Percentiles rank a stretch among this genome's conserved stretches.
phyloP scores from a whole-genome alignment of 1,284 basidiomycete genomes.

The Calocybe gambosa region DNA sequence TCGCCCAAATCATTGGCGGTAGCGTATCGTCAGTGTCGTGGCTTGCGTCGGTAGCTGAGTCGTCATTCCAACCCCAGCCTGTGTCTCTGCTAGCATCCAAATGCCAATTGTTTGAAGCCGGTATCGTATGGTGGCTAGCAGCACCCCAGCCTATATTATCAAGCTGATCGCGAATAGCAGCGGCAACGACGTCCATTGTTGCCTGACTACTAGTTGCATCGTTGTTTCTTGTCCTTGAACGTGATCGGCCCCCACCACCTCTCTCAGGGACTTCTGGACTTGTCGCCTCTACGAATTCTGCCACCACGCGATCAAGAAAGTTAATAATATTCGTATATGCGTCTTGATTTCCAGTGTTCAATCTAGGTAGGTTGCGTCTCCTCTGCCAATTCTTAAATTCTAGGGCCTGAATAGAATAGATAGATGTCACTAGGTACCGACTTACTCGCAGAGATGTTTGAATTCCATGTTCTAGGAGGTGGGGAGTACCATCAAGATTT shows the following conservation, averaged over 20 bases:
- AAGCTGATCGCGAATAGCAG: constrained; percentile 6
- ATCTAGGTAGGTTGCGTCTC: not conserved
- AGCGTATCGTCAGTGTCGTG: not conserved
- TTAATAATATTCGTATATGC: constrained; percentile 5
- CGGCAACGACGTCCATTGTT: constrained; percentile 11
- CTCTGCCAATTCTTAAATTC: not conserved
- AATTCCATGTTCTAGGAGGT: constrained; percentile 49
- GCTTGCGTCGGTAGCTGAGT: constrained; percentile 8
- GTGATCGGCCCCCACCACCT: not conserved
- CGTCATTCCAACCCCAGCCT: constrained; percentile 14
- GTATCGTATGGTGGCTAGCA: not conserved
- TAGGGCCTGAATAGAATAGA: not conserved
- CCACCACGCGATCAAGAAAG: constrained; percentile 14
- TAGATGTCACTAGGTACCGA: not conserved
- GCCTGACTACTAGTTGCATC: constrained; percentile 4
- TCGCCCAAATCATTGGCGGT: constrained; percentile 8
- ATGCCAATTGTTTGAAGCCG: constrained; percentile 7
- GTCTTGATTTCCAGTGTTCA: constrained; percentile 1
- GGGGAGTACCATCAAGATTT: constrained; percentile 56
- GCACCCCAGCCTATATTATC: not conserved
- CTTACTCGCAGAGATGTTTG: constrained; percentile 45
- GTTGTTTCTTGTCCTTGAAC: not conserved
- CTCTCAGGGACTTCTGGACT: constrained; percentile 1
- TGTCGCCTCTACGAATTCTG: constrained; percentile 9
- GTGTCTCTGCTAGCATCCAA: constrained; percentile 12